Evolutionary conservation across 352 stramenopile genomes (phyloP), one percentile per base, ranked within the genome.

Genomic region (Phytophthora niederhauseri): DNA sequence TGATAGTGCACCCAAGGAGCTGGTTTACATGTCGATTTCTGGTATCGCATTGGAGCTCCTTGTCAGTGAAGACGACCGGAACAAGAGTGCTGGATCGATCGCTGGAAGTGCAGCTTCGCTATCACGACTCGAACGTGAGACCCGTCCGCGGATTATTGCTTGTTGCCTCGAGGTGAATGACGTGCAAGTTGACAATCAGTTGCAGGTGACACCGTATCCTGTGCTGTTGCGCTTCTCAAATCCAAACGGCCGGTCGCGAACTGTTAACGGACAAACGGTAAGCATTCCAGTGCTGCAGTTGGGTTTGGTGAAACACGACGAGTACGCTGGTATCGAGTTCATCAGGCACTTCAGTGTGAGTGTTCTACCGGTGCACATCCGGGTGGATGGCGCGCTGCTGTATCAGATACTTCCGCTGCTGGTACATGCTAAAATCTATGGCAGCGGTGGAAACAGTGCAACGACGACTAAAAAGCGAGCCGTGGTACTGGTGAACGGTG

Each of bases 181-280:
- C 31, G 75, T 97, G n/a, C 90, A 97, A 71, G 85, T 97, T 24
- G 90, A 97, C 67, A 96, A 97, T 53, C 88, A 97, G 66, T 75
- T 97, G 38, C 78, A 90, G 34, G 66, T 83, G 48, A 96, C 90
- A 6, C 85, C 86, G 43, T 96, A 92, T 67, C 90, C 90, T 19
- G 90, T 97, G 41, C 68, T 97, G 3, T 68, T 97, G 53, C 88
- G 88, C 14, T 96, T 94, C 54, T 93, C 87, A 3, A 91, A 93
- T 48, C 74, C 81, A 30, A 84, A 59, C 31, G 69, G 77, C 24
- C 70, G 85, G 49, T 82, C 75, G 26, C 75, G 75, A 12, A 71
- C 80, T 60, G 62, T 90, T 6, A 81, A 91, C 24, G 78, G 80
- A 7, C 80, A 90, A 66, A 69, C 76, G 12, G 54, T 82, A 46